phyloP scores from a whole-genome alignment of 2,329 filamentous ascomycete species.

The Penicillium sp. region DNA sequence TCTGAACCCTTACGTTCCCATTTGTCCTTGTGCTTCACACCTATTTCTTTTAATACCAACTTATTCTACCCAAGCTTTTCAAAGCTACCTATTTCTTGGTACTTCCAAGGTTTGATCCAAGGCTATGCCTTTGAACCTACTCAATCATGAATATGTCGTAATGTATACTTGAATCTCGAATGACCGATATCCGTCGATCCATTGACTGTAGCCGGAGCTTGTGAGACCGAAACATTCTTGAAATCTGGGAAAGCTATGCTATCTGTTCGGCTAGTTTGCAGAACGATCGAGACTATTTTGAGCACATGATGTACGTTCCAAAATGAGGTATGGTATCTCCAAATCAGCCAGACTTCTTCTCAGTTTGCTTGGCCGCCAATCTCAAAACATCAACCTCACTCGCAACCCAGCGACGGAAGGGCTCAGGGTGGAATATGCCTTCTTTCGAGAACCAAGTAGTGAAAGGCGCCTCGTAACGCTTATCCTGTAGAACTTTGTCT shows the following conservation, averaged over 20 bases:
- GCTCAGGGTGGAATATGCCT: conserved; percentile 61
- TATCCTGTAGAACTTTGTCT: conserved; percentile 45
- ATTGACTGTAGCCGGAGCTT: too few species aligned
- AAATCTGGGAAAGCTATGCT: not conserved
- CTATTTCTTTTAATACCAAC: not conserved
- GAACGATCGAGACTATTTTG: not conserved
- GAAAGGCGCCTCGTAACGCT: conserved; percentile 58
- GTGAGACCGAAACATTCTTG: too few species aligned
- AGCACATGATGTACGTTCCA: not conserved
- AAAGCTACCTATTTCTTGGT: too few species aligned
- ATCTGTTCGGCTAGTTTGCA: not conserved
- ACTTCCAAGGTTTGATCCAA: too few species aligned
- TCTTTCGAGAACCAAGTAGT: conserved; percentile 62
- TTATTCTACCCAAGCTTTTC: not conserved
- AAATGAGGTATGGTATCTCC: not conserved
- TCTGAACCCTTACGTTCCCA: not conserved
- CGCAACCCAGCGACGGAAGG: conserved; percentile 64
- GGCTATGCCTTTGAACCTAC: not conserved
- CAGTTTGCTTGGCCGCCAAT: conserved; percentile 47
- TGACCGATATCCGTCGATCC: too few species aligned
- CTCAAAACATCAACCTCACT: conserved; percentile 58
- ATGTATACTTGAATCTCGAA: too few species aligned
- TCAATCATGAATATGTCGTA: not conserved
- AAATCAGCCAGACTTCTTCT: conserved; percentile 31
- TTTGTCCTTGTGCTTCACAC: conserved; percentile 2